Base-by-base conservation (phyloP, 2,329 filamentous ascomycete genomes). In the Stagonosporopsis chrysanthemi region DNA sequence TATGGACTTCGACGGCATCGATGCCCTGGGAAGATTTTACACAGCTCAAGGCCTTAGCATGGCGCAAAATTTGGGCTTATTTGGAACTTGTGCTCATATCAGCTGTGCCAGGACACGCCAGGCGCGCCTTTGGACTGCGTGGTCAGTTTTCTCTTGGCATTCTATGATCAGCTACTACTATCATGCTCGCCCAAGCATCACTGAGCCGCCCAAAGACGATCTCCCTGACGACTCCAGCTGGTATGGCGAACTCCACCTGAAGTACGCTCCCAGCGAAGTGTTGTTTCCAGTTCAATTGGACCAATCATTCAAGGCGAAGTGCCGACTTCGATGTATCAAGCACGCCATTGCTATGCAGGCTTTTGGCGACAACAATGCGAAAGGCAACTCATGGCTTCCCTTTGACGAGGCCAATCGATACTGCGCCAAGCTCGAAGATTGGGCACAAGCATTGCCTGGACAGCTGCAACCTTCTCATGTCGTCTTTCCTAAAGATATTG, bases 141-240 rank as follows among this genome's bases (percentile, higher is more conserved):
- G 46, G 46, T 49, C 46, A 2, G 11, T 49, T 2, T 49, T 22
- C n/a, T 38, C 46, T 8, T 49, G 46, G 46, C 46, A 49, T n/a
- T 49, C 46, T 19, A 49, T 49, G 46, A 49, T 49, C 17, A 49
- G 26, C 24, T 49, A 49, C 19, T 49, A 49, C 31, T 49, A 40
- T 12, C 46, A 49, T 28, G 11, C 26, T 19, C 11, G n/a, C 15
- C 46, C 46, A 19, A 39, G 11, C 9, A 33, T 49, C 28, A 6
- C 35, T 22, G 24, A 40, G 17, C 46, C 46, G 11, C 46, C 46
- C 19, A 36, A 11, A 28, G 36, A 40, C 4, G 2, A 24, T 9
- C 26, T 49, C 2, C 46, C 46, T n/a, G 46, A 49, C 7, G 35
- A 49, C 9, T 36, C 46, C 19, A 26, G 19, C 6, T 49, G 46